Base-by-base conservation (phyloP, 768 basidiomycete genomes). In the Stropharia rugosoannulata region DNA sequence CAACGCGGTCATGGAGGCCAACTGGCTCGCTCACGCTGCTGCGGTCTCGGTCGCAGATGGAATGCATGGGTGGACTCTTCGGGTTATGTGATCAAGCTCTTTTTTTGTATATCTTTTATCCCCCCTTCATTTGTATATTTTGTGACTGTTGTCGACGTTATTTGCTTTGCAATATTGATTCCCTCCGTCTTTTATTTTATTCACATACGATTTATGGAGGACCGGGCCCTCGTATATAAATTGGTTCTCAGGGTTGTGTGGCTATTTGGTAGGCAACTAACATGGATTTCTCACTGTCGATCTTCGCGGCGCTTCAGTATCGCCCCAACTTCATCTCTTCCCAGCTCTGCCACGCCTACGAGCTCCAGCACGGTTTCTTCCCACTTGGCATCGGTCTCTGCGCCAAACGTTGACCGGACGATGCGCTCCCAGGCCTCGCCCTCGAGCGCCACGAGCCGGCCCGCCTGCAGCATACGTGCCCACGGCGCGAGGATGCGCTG, bases 11-110 rank as follows among this genome's bases (percentile, higher is more conserved):
- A 73, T 83, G 61, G 86, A 86, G 63, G 75, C 85, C 19, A 78
- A 78, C 49, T 90, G 90, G 90, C 71, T 93, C 51, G 87, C 87
- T 22, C 86, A 87, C 63, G 84, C 80, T 25, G 86, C 85, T 10
- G 85, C 29, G 29, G 29, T 83, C 19, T 78, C 77, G 29, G 81
- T 80, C 36, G 87, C 89, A 29, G 83, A 84, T 41, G 81, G 81
- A n/a, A 65, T 86, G 56, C 83, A 86, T 62, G 86, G 85, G 48
- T 93, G 90, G 90, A 87, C 87, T 66, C 71, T 91, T 59, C 80
- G 89, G 69, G 87, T 92, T 55, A 82, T 92, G 80, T 93, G 81
- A 79, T 54, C 45, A 37, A 46, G 80, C n/a, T 56, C 36, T 56
- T 35, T 40, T 29, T 56, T 58, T 59, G 29, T 60, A 59, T 41